These are phyloP conservation scores for Phoma herbarum DNA, from an alignment of 2,329 filamentous ascomycete species.

Conservation along the genomic window DNA sequence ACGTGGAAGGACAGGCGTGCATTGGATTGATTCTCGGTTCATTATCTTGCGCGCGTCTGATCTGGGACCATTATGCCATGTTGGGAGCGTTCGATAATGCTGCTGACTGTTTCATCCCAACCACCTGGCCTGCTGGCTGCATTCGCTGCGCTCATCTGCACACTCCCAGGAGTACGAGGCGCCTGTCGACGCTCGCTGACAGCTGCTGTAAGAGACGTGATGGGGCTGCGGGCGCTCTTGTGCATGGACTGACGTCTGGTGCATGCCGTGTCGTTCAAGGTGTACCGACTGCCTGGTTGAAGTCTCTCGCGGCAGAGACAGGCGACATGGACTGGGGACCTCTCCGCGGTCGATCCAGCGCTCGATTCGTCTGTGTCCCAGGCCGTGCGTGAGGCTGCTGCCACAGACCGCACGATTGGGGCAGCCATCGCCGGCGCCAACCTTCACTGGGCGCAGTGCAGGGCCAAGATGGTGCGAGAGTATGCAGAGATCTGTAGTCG, in stretches of 20 bases:
- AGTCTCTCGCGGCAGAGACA: constrained; percentile 29
- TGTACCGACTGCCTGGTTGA: constrained; percentile 44
- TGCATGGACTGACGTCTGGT: constrained; percentile 27
- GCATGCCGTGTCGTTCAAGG: constrained; percentile 28
- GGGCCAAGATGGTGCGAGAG: constrained; percentile 27
- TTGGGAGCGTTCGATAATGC: constrained; percentile 18
- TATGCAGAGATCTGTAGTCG: constrained; percentile 38
- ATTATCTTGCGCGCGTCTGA: constrained; percentile 35
- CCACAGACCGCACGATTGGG: constrained; percentile 38
- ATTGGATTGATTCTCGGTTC: constrained; percentile 23
- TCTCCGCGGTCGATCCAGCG: constrained; percentile 39
- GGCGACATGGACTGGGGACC: constrained; percentile 37
- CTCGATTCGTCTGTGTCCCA: constrained; percentile 30
- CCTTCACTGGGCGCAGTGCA: constrained; percentile 28
- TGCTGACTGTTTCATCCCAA: constrained; percentile 22
- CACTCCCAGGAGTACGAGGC: constrained; percentile 35
- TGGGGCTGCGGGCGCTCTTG: constrained; percentile 19
- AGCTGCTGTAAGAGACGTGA: constrained; percentile 33
- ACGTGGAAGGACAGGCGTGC: constrained; percentile 42
- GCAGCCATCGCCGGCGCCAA: constrained; percentile 33
- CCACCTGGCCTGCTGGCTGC: constrained; percentile 16
- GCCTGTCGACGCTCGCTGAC: constrained; percentile 34
- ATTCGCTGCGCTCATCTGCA: neutral
- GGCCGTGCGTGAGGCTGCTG: constrained; percentile 34
- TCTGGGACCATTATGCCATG: constrained; percentile 16